Evolutionary conservation across 805 yeast genomes (phyloP).

Genomic region (Diddensiella santjacobensis): DNA sequence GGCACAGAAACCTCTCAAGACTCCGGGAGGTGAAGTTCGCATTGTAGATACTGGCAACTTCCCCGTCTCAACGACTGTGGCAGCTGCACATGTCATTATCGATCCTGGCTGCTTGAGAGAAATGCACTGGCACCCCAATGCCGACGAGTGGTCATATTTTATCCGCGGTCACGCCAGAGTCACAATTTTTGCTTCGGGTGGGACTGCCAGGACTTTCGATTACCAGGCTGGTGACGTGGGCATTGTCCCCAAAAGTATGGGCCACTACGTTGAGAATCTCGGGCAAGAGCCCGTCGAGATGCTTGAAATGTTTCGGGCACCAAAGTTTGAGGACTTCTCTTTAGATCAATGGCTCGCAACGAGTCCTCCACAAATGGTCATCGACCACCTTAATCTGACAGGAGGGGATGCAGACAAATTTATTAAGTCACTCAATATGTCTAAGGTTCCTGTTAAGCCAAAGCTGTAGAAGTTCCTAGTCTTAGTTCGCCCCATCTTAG

Average conservation of each 20-base stretch:
- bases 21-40: slow-evolving; percentile 3
- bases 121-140: slow-evolving; percentile 8
- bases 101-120: background rate
- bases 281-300: slow-evolving; percentile 5
- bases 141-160: slow-evolving; percentile 7
- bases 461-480: background rate
- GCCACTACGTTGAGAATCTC: slow-evolving; percentile 5
- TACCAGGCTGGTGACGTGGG: slow-evolving; percentile 5
- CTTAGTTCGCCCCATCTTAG: too few species aligned
- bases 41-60: slow-evolving; percentile 2
- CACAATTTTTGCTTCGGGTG: slow-evolving; percentile 3
- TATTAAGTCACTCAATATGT: background rate
- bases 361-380: background rate
- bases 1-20: slow-evolving; percentile 4
- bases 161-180: slow-evolving; percentile 4
- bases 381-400: slow-evolving; percentile 4
- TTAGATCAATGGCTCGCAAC: slow-evolving; percentile 5
- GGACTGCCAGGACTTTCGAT: slow-evolving; percentile 6
- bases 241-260: slow-evolving; percentile 1
- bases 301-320: slow-evolving; percentile 7
- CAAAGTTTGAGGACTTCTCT: slow-evolving; percentile 5
- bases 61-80: slow-evolving; percentile 2
- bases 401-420: slow-evolving; percentile 1
- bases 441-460: background rate
- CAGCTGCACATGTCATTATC: slow-evolving; percentile 7